Evolutionary conservation across 2,329 filamentous ascomycete species (phyloP), one percentile per base, ranked within the genome.

Genomic region (Aureobasidium pullulans): DNA sequence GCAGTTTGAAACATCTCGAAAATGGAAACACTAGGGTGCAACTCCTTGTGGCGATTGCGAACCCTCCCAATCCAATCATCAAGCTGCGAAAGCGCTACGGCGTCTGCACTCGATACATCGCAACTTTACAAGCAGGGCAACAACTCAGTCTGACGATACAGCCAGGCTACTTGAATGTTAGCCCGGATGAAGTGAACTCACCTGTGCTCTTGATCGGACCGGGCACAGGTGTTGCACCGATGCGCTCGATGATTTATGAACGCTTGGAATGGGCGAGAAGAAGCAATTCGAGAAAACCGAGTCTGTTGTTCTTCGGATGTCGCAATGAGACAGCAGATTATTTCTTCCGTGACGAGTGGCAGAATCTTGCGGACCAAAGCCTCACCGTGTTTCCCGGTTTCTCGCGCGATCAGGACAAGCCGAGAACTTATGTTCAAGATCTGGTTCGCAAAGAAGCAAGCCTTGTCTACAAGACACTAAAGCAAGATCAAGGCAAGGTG

Each of bases 31-130:
- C 70, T 2, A 65, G 65, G 53, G 63, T 73, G 2, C 65, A 73
- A 57, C 65, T 73, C 9, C 65, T 73, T 15, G 67, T 73, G 11
- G 71, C 71, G 2, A 69, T 66, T 10, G 63, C 59, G 64, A 71
- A 64, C 63, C 78, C 70, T 8, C 71, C 70, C 2, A 71, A 69
- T 59, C 70, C 94, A 0, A 86, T 97, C 59, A 92, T 99, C 61
- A 91, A 93, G 70, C 97, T 96, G 72, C 84, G 86, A 63, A 96
- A 92, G 1, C 83, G 94, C 16, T 83, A 93, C 67, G 94, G 94
- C 1, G 86, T 99, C 49, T 96, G 92, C 72, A 96, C 94, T 5
- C 83, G 89, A 28, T 97, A 96, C 69, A 79, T 97, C 16, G 81
- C 87, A 19, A 78, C 80, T 4, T 79, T 97, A 0, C 71, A 73